Evolutionary conservation across 1,284 basidiomycete species (phyloP).

Genomic region (Leccinum fallax): DNA sequence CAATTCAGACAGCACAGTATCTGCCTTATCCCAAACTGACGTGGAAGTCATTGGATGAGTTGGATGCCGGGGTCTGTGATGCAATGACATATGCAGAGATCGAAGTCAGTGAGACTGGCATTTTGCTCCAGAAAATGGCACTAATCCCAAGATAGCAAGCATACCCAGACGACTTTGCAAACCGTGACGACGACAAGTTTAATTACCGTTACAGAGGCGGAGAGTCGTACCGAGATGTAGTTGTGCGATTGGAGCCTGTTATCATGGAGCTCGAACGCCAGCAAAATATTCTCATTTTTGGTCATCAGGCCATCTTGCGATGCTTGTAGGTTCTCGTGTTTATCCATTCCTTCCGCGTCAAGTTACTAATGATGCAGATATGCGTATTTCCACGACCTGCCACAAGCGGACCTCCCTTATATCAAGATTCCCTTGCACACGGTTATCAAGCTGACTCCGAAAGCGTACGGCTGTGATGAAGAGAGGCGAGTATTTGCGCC

Average conservation of each 20-base stretch:
- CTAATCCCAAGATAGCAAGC: constrained; percentile 56
- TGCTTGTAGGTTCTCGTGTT: constrained; percentile 65
- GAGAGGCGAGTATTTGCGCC: constrained; percentile 62
- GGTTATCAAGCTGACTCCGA: constrained; percentile 96
- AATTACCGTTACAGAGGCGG: constrained; percentile 97
- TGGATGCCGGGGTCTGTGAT: constrained; percentile 99
- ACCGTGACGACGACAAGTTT: constrained; percentile 98
- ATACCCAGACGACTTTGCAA: constrained; percentile 99
- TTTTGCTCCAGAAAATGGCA: not conserved
- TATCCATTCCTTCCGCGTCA: not conserved
- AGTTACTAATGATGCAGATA: constrained; percentile 52
- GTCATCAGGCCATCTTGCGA: constrained; percentile 94
- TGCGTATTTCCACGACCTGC: constrained; percentile 92
- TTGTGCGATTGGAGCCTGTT: constrained; percentile 95
- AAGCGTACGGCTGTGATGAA: constrained; percentile 98
- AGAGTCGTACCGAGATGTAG: constrained; percentile 94
- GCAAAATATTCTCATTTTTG: constrained; percentile 96
- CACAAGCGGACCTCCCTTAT: constrained; percentile 94
- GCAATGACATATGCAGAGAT: constrained; percentile 99
- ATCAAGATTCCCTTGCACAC: constrained; percentile 98
- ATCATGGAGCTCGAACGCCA: constrained; percentile 99
- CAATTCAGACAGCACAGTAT: constrained; percentile 86
- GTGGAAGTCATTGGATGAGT: constrained; percentile 98
- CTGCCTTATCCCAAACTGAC: constrained; percentile 92
- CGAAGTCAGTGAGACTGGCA: constrained; percentile 56